Evolutionary conservation across 2,329 filamentous ascomycete species (phyloP).

Genomic region (Leptographium galeiforme): DNA sequence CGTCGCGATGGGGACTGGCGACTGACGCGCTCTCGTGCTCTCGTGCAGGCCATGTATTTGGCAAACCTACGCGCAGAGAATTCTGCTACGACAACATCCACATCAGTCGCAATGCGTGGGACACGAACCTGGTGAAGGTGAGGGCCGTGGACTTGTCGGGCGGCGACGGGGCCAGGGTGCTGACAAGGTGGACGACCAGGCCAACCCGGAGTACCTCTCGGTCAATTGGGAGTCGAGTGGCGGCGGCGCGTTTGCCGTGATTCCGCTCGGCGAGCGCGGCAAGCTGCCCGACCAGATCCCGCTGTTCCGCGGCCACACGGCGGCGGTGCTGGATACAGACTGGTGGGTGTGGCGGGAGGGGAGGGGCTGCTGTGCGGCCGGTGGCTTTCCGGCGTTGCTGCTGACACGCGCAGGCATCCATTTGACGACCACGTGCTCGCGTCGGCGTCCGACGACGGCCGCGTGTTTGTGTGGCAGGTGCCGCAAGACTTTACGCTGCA

Average conservation of each 20-base stretch:
- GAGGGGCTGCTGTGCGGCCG: too few relatives aligned
- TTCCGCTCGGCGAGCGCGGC: conserved; percentile 78
- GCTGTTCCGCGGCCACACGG: conserved; percentile 90
- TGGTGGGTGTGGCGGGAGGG: conserved; percentile 44
- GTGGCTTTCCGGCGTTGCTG: too few relatives aligned
- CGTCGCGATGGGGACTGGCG: not conserved
- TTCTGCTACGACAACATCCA: conserved; percentile 97
- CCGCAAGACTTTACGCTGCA: conserved; percentile 76
- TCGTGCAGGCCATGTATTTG: conserved; percentile 83
- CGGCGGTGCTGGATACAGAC: conserved; percentile 91
- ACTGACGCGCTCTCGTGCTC: not conserved
- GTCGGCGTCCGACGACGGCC: conserved; percentile 91
- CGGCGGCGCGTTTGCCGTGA: conserved; percentile 91
- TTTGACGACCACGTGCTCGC: conserved; percentile 91
- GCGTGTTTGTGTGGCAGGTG: conserved; percentile 94
- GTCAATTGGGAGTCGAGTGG: conserved; percentile 98
- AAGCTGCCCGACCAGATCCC: conserved; percentile 87
- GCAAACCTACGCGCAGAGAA: conserved; percentile 89
- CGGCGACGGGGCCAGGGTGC: not conserved
- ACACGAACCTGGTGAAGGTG: conserved; percentile 96
- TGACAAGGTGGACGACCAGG: conserved; percentile 38
- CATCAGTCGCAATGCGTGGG: conserved; percentile 97
- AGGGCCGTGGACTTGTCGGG: conserved; percentile 12
- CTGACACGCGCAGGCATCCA: conserved; percentile 55
- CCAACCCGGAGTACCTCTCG: conserved; percentile 86